phyloP scores from a whole-genome alignment of 495 filamentous ascomycete species.

The Penicillium goetzii region DNA sequence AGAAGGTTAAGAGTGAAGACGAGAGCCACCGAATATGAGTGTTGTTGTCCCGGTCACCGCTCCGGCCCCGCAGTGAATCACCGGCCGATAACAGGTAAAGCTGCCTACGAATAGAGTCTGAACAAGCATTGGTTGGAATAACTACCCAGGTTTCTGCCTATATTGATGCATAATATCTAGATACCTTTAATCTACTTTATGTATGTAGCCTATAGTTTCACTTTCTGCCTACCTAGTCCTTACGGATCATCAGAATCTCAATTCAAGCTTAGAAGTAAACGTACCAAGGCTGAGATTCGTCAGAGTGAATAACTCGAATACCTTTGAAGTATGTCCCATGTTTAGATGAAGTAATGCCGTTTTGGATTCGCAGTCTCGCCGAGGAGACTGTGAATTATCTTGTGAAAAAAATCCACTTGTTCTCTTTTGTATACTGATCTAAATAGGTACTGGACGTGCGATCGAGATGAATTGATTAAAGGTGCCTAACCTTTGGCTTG shows the following conservation, averaged over 20 bases:
- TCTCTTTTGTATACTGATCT: not conserved
- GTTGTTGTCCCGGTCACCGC: conserved; percentile 28
- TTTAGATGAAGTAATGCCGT: not conserved
- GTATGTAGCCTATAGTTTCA: not conserved
- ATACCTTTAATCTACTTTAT: not conserved
- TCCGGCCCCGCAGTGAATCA: conserved; percentile 25
- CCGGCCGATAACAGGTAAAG: not conserved
- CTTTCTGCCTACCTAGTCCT: not conserved
- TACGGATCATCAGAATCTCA: not conserved
- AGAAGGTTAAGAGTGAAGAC: not conserved
- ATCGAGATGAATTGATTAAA: too few species aligned
- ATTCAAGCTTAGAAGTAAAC: not conserved
- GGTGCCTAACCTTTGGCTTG: too few species aligned
- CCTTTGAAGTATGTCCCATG: not conserved
- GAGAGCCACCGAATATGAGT: conserved; percentile 9
- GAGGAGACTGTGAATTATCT: not conserved
- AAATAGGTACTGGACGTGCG: too few species aligned
- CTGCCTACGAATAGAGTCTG: not conserved
- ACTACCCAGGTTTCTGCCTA: not conserved
- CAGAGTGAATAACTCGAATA: not conserved
- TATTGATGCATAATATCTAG: not conserved
- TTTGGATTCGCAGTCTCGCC: not conserved
- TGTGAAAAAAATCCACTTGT: not conserved
- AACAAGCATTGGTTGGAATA: not conserved
- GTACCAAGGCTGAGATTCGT: not conserved